Conservation (phyloP, 2,329 filamentous ascomycete genomes). For the Sphaerostilbella broomeana region DNA sequence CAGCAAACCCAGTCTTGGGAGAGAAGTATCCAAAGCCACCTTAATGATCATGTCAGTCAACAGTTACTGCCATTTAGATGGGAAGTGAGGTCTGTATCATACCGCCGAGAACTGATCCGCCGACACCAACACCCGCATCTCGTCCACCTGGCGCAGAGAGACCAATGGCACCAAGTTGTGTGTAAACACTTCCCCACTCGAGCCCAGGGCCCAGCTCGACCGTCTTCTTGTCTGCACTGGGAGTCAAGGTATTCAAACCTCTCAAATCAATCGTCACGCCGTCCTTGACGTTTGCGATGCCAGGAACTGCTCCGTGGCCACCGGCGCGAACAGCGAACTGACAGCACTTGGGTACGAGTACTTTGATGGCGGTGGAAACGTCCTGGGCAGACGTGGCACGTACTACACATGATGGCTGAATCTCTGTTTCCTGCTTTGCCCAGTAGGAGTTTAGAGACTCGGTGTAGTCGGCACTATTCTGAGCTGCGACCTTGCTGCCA, state of each 20-base stretch:
- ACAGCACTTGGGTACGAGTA: constrained; percentile 25
- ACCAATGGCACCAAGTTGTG: neutral
- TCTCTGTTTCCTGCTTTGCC: neutral
- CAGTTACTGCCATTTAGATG: too few species aligned
- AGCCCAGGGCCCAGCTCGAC: neutral
- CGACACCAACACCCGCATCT: neutral
- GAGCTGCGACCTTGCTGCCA: neutral
- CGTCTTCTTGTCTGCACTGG: neutral
- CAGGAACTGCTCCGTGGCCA: constrained; percentile 28
- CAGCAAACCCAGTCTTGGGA: constrained; percentile 23
- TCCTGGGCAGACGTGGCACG: constrained; percentile 28
- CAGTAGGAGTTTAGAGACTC: neutral
- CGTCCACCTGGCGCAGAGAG: neutral
- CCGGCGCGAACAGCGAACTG: constrained; percentile 34
- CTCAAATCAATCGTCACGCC: constrained; percentile 34
- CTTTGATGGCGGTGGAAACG: constrained; percentile 30
- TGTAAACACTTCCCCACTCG: neutral
- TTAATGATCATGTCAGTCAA: neutral
- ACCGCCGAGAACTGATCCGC: constrained; percentile 16
- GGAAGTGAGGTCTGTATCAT: too few species aligned
- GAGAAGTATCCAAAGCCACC: constrained; percentile 25
- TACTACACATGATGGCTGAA: constrained; percentile 28
- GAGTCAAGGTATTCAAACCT: constrained; percentile 23
- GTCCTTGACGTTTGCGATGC: constrained; percentile 30
- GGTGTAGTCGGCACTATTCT: neutral